Conservation (phyloP, 2,329 filamentous ascomycete genomes). For the Colletotrichum tanaceti region DNA sequence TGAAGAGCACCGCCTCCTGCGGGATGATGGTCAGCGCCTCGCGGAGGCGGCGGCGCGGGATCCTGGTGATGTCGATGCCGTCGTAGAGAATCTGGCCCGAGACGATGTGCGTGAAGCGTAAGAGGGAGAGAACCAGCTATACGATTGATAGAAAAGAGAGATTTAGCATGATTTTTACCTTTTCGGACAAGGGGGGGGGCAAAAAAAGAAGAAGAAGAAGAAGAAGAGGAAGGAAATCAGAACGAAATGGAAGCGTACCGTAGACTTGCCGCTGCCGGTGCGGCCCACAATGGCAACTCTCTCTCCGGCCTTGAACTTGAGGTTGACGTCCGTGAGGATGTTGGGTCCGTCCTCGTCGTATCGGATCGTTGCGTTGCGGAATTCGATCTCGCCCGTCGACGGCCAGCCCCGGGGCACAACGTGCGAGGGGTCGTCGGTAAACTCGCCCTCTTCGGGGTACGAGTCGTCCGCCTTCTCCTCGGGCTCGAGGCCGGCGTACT, state of each 20-base stretch:
- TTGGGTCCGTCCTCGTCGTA: conserved; percentile 59
- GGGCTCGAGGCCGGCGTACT: conserved; percentile 59
- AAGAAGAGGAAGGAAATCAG: too few relatives aligned
- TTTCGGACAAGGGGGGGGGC: too few relatives aligned
- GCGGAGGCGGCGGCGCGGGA: conserved; percentile 62
- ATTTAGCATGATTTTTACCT: neutral
- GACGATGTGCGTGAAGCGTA: conserved; percentile 64
- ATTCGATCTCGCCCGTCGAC: conserved; percentile 60
- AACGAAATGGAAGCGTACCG: conserved; percentile 59
- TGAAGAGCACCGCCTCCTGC: conserved; percentile 69
- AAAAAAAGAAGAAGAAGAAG: too few relatives aligned
- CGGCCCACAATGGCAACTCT: conserved; percentile 84
- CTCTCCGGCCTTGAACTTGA: conserved; percentile 72
- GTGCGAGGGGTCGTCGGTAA: conserved; percentile 53
- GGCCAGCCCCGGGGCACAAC: conserved; percentile 59
- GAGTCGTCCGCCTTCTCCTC: conserved; percentile 57
- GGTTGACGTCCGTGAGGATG: conserved; percentile 62
- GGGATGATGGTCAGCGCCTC: conserved; percentile 68
- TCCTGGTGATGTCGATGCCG: conserved; percentile 65
- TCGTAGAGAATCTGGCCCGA: conserved; percentile 66
- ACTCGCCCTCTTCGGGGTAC: conserved; percentile 54
- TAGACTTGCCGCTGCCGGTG: conserved; percentile 86
- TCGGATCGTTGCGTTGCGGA: conserved; percentile 62
- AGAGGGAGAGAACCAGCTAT: conserved; percentile 61
- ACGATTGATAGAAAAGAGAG: neutral